Evolutionary conservation across 108 stramenopile genomes (phyloP), one percentile per base, ranked within the genome.

Genomic region (Craspedostauros australis): DNA sequence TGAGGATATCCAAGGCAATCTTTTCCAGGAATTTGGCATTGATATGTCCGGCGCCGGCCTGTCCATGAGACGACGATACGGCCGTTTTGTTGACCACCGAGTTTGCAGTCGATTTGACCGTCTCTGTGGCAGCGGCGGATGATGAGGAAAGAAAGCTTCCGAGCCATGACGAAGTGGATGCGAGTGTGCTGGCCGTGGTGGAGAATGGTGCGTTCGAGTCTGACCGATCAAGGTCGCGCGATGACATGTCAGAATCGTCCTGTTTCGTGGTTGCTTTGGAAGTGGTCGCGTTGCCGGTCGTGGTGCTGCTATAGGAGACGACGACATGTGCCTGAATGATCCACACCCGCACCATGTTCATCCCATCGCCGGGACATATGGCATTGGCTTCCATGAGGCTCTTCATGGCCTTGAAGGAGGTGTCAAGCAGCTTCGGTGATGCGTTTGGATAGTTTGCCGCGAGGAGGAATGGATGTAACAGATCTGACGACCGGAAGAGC

Each of bases 381-480:
- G 91, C 91, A 65, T 92, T 70, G 36, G 86, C 86, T 46, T 79
- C 60, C 50, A 92, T 60, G 39, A 92, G 54, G 0, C 64, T 58
- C 48, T 78, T 70, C 50, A 92, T 84, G 20, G 73, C 71, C 8
- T 82, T 75, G 39, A 92, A 66, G 15, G 77, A 77, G 15, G 82
- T 77, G 5, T 73, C 65, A 45, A 86, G 43, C 49, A 92, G 46
- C 22, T 68, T 53, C 3, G 64, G 50, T 3, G 71, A 67, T 4
- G 84, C 86, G 62, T 88, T 83, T 57, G 91, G 77, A 68, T 88
- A 82, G 55, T 84, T 86, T 3, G 82, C 68, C 1, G 86, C 84
- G 16, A 92, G 68, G 21, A 92, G 43, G 60, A 92, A 92, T 0
- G 91, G 91, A 55, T 85, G 81, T 14, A 92, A 59, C 8, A 92